Percentiles rank a stretch among this genome's conserved stretches.
phyloP scores from a whole-genome alignment of 768 basidiomycete genomes.

The Lyophyllum decastes region DNA sequence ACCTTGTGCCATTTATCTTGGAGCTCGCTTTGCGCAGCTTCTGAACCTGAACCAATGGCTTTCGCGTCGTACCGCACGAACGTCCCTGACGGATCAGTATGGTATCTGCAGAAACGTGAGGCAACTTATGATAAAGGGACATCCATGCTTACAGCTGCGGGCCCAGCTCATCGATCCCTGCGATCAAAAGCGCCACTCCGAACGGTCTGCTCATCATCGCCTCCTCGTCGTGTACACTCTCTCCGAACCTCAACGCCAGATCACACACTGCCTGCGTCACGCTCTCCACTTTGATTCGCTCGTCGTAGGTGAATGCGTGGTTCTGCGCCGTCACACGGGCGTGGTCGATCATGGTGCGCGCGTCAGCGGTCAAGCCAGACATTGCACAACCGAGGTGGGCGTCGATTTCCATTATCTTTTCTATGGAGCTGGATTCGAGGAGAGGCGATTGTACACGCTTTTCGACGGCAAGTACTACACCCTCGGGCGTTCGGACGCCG shows the following conservation, averaged over 20 bases:
- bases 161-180: constrained; percentile 94
- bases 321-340: constrained; percentile 96
- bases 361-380: constrained; percentile 96
- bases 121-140: background rate
- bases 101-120: constrained; percentile 59
- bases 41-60: constrained; percentile 97
- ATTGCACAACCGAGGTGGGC: constrained; percentile 95
- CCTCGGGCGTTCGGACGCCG: constrained; percentile 87
- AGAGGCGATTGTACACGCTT: constrained; percentile 98
- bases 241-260: constrained; percentile 93
- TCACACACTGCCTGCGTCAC: constrained; percentile 98
- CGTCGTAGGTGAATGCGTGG: constrained; percentile 96
- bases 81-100: constrained; percentile 98
- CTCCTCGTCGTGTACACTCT: constrained; percentile 98
- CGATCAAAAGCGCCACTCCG: constrained; percentile 95
- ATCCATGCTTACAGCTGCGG: constrained; percentile 80
- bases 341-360: constrained; percentile 99
- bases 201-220: constrained; percentile 99
- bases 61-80: constrained; percentile 97
- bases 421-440: constrained; percentile 92
- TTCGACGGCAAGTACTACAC: constrained; percentile 94
- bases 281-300: constrained; percentile 95
- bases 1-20: constrained; percentile 98
- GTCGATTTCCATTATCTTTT: constrained; percentile 99
- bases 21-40: constrained; percentile 95